Evolutionary conservation across 805 yeast species (phyloP).

Genomic region (Blastobotrys terrestris): DNA sequence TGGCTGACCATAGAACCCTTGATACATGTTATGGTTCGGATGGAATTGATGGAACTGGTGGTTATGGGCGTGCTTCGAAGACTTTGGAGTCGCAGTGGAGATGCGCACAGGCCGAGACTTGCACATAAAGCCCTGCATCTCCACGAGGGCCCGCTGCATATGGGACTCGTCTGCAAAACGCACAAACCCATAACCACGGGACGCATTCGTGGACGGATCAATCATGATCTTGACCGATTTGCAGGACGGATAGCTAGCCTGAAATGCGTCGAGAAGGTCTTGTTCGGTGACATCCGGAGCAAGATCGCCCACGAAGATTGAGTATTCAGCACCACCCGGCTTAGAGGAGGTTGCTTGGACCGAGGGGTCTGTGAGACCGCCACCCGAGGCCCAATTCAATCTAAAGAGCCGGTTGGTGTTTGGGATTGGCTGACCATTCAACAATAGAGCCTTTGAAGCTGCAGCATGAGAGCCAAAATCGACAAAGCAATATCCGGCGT

Average conservation of each 20-base stretch:
- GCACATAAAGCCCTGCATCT: constrained; percentile 74
- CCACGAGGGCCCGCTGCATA: constrained; percentile 64
- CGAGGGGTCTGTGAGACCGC: constrained; percentile 27
- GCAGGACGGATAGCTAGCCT: constrained; percentile 63
- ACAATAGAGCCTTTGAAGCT: constrained; percentile 58
- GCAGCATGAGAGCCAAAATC: constrained; percentile 57
- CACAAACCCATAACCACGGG: constrained; percentile 90
- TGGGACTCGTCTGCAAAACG: constrained; percentile 60
- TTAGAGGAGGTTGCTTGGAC: constrained; percentile 4
- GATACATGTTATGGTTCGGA: background rate
- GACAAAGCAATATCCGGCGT: constrained; percentile 76
- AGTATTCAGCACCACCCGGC: constrained; percentile 40
- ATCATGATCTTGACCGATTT: constrained; percentile 72
- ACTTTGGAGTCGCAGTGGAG: constrained; percentile 56
- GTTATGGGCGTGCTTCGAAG: constrained; percentile 2
- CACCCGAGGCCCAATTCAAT: constrained; percentile 76
- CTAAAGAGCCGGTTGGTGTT: constrained; percentile 52
- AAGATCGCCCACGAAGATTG: constrained; percentile 83
- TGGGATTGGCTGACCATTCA: constrained; percentile 68
- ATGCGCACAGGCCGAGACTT: constrained; percentile 75
- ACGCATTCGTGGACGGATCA: constrained; percentile 61
- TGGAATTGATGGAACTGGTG: constrained; percentile 12
- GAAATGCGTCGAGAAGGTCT: constrained; percentile 58
- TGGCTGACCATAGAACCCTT: constrained; percentile 29
- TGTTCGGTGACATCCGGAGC: constrained; percentile 67